These are phyloP conservation scores for Penicillium rolfsii DNA, from an alignment of 2,329 filamentous ascomycete species.

Conservation along the genomic window DNA sequence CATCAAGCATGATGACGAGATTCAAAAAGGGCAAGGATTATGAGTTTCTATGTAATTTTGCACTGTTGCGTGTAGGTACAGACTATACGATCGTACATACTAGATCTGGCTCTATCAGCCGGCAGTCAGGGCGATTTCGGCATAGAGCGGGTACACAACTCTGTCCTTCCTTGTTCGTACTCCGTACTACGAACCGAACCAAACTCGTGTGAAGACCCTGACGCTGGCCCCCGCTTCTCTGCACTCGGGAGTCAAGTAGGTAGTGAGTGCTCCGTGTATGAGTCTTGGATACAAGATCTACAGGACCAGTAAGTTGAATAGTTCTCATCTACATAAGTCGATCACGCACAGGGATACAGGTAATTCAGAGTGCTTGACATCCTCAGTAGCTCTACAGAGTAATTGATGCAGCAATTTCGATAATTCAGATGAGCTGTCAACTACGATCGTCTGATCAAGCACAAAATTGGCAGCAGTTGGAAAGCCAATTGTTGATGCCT, in stretches of 20 bases:
- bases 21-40: neutral
- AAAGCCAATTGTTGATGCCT: neutral
- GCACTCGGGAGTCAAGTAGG: neutral
- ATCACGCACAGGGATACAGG: neutral
- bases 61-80: neutral
- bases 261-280: no score
- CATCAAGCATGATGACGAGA: neutral
- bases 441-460: neutral
- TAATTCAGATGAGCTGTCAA: neutral
- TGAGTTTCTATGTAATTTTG: neutral
- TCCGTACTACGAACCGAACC: neutral
- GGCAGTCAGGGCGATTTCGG: neutral
- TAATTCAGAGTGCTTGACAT: neutral
- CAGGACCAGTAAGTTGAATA: neutral
- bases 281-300: neutral
- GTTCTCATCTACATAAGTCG: neutral
- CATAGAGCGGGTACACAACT: neutral
- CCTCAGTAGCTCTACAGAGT: neutral
- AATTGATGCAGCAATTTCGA: neutral
- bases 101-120: neutral
- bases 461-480: neutral
- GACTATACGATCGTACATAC: no score
- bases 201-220: conserved; percentile 1
- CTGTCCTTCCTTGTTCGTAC: neutral
- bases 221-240: neutral